Percentiles rank a stretch among this genome's conserved stretches.
These are phyloP conservation scores for Sporothrix phasma DNA, from an alignment of 2,329 filamentous ascomycete genomes.

Conservation along the genomic window DNA sequence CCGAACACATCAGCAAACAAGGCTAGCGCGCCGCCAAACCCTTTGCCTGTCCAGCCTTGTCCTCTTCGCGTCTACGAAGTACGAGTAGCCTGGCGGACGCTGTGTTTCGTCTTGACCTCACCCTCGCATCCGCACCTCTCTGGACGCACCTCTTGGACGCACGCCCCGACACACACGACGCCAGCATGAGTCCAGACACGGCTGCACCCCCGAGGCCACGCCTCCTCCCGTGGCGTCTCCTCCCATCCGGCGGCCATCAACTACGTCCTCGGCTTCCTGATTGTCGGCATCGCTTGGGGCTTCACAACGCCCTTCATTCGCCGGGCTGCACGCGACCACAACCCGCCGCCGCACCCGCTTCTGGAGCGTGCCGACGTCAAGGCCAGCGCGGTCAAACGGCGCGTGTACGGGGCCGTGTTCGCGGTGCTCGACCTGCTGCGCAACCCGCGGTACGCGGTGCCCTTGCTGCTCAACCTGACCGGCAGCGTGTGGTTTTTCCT, in stretches of 20 bases:
- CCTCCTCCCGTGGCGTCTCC: neutral
- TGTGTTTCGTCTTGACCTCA: too few relatives aligned
- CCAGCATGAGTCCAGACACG: neutral
- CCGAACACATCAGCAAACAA: neutral
- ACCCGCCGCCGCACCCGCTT: slow-evolving; percentile 47
- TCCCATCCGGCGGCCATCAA: slow-evolving; percentile 45
- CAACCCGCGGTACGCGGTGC: slow-evolving; percentile 76
- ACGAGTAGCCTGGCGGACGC: too few relatives aligned
- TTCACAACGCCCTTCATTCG: slow-evolving; percentile 90
- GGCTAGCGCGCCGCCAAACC: neutral
- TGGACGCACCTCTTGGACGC: neutral
- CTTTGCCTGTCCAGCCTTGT: slow-evolving; percentile 5
- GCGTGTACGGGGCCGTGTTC: slow-evolving; percentile 57
- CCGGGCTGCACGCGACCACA: slow-evolving; percentile 67
- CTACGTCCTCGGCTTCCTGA: slow-evolving; percentile 79
- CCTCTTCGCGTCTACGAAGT: too few relatives aligned
- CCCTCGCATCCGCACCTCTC: too few relatives aligned
- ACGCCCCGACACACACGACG: neutral
- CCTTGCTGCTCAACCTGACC: slow-evolving; percentile 77
- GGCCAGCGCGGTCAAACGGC: slow-evolving; percentile 51
- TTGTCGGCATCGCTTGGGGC: slow-evolving; percentile 88
- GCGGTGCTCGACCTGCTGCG: slow-evolving; percentile 67
- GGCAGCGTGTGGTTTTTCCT: slow-evolving; percentile 96
- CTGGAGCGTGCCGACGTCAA: slow-evolving; percentile 41
- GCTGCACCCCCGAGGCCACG: neutral